Percentiles rank a stretch among this genome's conserved stretches.
These are phyloP conservation scores for Claviceps fusiformis DNA, from an alignment of 2,329 filamentous ascomycete genomes.

Conservation along the genomic window DNA sequence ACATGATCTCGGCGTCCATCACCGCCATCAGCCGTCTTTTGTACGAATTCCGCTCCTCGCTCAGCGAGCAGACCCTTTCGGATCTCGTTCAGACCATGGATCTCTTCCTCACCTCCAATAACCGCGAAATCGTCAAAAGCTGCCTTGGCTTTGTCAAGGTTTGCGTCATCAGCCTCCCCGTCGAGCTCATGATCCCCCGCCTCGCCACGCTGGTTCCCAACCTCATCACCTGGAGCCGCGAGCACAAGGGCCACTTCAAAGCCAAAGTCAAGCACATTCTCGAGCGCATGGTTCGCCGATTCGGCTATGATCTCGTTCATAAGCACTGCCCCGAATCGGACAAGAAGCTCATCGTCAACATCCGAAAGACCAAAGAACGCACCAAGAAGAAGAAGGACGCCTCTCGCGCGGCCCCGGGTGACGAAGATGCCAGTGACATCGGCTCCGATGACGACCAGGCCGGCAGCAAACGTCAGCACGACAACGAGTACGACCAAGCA, in stretches of 20 bases:
- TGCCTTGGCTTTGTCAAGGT: conserved; percentile 96
- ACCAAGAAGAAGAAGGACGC: conserved; percentile 79
- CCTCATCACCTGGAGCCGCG: conserved; percentile 89
- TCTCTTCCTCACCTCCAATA: conserved; percentile 90
- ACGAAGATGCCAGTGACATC: conserved; percentile 42
- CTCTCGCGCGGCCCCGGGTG: conserved; percentile 37
- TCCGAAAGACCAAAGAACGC: conserved; percentile 87
- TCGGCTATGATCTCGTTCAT: conserved; percentile 71
- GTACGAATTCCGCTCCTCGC: conserved; percentile 68
- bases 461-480: conserved; percentile 46
- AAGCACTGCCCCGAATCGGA: conserved; percentile 72
- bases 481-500: conserved; percentile 92
- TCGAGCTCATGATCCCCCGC: conserved; percentile 63
- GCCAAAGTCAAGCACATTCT: conserved; percentile 97
- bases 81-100: conserved; percentile 93
- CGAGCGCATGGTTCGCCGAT: conserved; percentile 84
- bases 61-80: conserved; percentile 56
- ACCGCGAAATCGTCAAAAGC: conserved; percentile 89
- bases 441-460: conserved; percentile 29
- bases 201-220: conserved; percentile 72
- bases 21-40: conserved; percentile 87
- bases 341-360: conserved; percentile 81
- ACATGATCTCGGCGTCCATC: conserved; percentile 97
- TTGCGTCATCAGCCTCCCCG: conserved; percentile 73
- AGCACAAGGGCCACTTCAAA: conserved; percentile 95